Evolutionary conservation across 2,329 filamentous ascomycete species (phyloP), one percentile per base, ranked within the genome.

Genomic region (Monosporascus sp.): DNA sequence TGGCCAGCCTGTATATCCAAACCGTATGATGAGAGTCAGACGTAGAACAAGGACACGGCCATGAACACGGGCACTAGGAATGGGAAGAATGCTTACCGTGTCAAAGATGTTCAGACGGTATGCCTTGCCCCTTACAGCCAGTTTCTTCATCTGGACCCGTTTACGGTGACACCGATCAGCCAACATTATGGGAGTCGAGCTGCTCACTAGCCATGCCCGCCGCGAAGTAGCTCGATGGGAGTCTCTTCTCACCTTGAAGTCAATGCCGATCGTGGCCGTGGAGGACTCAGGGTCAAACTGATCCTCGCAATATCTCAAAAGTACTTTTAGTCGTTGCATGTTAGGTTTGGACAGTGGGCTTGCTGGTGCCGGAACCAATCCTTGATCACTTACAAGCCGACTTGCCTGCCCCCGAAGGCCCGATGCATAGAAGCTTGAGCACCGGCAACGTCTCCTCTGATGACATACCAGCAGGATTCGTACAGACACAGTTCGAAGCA

Each of bases 261-360:
- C 79, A 55, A 82, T 78, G 31, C 79, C 79, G 57, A 82, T 81
- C 3, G 79, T 82, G 6, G 79, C 78, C 7, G 78, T 75, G 4
- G 77, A 75, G 37, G 72, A 74, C 61, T 81, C 78, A 5, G 77
- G 74, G 54, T 82, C 79, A 59, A 81, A 82, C 59, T 80, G 77
- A 62, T 81, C 77, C 57, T 81, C 78, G 63, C 77, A 80, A 59
- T 82, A 82, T 60, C 78, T 70, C 55, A 78, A 73, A 47, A 82
- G 68, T 55, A 82, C 78, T 80, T 59, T 43, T 11, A 46, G 17
- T 49, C 14, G n/a, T 38, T 18, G 11, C 31, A 35, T 35, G 31
- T 35, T 35, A 35, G 31, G 31, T 11, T 35, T 35, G 11, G 9
- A 35, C 46, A 48, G n/a, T 20, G 27, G 38, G 17, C 31, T 20